These are phyloP conservation scores for Pythium aristosporum DNA, from an alignment of 352 stramenopile genomes.

Conservation along the genomic window DNA sequence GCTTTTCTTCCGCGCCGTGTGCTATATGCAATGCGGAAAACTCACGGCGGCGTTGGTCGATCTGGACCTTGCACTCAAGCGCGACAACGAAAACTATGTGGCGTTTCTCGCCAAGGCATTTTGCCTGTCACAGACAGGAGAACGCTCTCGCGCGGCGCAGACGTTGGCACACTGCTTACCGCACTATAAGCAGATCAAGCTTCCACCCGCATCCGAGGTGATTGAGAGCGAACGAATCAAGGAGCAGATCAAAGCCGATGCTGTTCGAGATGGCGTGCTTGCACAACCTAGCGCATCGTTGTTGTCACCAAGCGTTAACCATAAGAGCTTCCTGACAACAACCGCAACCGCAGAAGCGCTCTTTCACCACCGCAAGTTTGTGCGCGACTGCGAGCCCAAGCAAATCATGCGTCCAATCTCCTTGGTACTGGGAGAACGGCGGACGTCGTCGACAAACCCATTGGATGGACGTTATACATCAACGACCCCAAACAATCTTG, in stretches of 20 bases:
- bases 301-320: neutral
- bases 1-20: conserved; percentile 39
- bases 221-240: conserved; percentile 31
- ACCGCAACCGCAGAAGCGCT: conserved; percentile 10
- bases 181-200: conserved; percentile 34
- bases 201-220: conserved; percentile 29
- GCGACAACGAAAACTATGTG: conserved; percentile 42
- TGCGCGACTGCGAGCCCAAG: conserved; percentile 22
- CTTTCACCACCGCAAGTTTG: conserved; percentile 12
- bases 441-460: conserved; percentile 2
- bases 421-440: conserved; percentile 10
- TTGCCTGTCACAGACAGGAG: conserved; percentile 25
- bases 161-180: conserved; percentile 36
- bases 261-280: neutral
- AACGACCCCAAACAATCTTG: neutral
- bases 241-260: conserved; percentile 17
- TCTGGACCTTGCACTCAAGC: conserved; percentile 40
- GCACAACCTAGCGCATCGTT: neutral
- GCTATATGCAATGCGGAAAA: conserved; percentile 30
- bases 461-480: neutral
- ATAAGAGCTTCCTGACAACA: neutral
- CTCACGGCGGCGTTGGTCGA: conserved; percentile 30
- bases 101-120: conserved; percentile 46
- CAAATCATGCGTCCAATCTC: conserved; percentile 10
- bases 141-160: conserved; percentile 23